Conservation (phyloP, 1,284 basidiomycete genomes). For the Apiotrichum veenhuisii region DNA sequence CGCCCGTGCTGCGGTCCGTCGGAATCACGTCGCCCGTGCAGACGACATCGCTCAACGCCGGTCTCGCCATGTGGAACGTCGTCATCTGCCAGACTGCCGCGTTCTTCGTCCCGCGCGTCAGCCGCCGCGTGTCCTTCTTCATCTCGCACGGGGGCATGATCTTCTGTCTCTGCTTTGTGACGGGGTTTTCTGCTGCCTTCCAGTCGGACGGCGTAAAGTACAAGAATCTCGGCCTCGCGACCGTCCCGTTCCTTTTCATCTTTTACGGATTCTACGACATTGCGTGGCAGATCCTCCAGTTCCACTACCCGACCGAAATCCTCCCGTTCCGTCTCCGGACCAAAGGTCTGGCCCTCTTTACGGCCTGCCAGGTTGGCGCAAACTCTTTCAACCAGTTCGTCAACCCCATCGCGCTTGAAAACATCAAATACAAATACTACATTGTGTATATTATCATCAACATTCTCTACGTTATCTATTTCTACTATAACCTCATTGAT, state of each 20-base stretch:
- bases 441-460: slow-evolving; percentile 32
- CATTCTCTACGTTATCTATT: slow-evolving; percentile 27
- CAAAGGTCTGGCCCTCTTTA: slow-evolving; percentile 28
- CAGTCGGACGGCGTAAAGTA: slow-evolving; percentile 15
- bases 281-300: slow-evolving; percentile 18
- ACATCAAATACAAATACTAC: slow-evolving; percentile 24
- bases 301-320: slow-evolving; percentile 30
- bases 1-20: slow-evolving; percentile 31
- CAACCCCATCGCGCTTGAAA: slow-evolving; percentile 27
- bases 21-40: slow-evolving; percentile 31
- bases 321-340: slow-evolving; percentile 22
- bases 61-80: slow-evolving; percentile 25
- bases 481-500: slow-evolving; percentile 28
- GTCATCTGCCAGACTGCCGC: slow-evolving; percentile 13
- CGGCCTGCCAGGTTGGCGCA: slow-evolving; percentile 11
- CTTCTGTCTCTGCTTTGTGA: slow-evolving; percentile 25
- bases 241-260: slow-evolving; percentile 39
- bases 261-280: slow-evolving; percentile 28
- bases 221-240: slow-evolving; percentile 30
- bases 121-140: slow-evolving; percentile 28
- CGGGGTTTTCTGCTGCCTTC: slow-evolving; percentile 30
- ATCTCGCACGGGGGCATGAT: slow-evolving; percentile 25
- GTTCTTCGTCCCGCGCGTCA: slow-evolving; percentile 18
- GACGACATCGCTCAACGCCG: slow-evolving; percentile 31
- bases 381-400: slow-evolving; percentile 26